phyloP scores from a whole-genome alignment of 2,329 filamentous ascomycete genomes.

The Dendrostoma leiphaemia region DNA sequence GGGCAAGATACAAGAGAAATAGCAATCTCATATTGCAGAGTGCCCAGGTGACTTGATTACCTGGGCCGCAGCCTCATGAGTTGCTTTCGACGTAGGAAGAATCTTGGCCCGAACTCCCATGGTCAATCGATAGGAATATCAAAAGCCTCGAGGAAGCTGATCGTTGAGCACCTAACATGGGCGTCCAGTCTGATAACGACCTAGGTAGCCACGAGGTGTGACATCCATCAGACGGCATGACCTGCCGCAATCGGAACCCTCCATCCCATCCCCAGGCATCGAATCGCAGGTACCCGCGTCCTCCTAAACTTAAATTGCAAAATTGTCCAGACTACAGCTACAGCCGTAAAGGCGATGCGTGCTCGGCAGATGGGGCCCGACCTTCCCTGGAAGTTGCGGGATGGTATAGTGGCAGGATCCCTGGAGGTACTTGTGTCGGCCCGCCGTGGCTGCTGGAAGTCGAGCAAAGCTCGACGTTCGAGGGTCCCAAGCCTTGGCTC shows the following conservation, averaged over 20 bases:
- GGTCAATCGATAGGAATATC: no score
- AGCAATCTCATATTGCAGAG: no score
- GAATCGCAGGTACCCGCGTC: slow-evolving; percentile 12
- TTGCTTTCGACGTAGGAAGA: no score
- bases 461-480: no score
- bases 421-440: neutral
- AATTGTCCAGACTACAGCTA: neutral
- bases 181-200: neutral
- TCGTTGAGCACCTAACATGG: neutral
- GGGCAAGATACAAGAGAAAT: no score
- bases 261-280: slow-evolving; percentile 1
- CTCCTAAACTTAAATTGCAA: neutral
- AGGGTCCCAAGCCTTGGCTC: neutral
- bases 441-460: neutral
- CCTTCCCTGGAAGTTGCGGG: slow-evolving; percentile 2
- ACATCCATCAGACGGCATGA: neutral
- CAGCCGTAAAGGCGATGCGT: slow-evolving; percentile 3
- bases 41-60: no score
- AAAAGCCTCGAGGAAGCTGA: no score
- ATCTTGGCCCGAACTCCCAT: no score
- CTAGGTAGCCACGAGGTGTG: neutral
- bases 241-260: slow-evolving; percentile 4
- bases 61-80: no score
- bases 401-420: slow-evolving; percentile 4
- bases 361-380: slow-evolving; percentile 7